Evolutionary conservation across 352 stramenopile genomes (phyloP).

Genomic region (Phytophthora aleatoria): DNA sequence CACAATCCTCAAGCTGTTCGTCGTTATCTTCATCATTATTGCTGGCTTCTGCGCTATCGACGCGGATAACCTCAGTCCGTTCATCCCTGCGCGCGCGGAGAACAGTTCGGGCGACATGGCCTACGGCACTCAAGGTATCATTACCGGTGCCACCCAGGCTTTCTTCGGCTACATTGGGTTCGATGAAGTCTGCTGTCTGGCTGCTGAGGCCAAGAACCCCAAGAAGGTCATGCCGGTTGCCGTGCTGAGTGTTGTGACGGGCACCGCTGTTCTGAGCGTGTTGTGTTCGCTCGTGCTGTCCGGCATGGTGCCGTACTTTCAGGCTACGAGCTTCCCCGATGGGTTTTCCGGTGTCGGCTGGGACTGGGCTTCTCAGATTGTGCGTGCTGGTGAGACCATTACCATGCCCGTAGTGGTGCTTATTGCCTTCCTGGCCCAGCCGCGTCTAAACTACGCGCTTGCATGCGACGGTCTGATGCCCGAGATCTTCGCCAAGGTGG

Average conservation of each 20-base stretch:
- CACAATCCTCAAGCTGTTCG: slow-evolving; percentile 62
- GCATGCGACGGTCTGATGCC: slow-evolving; percentile 91
- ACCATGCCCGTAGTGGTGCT: slow-evolving; percentile 92
- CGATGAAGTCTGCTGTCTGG: slow-evolving; percentile 93
- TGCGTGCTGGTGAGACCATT: slow-evolving; percentile 43
- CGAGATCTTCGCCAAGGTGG: slow-evolving; percentile 75
- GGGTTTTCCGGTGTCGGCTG: slow-evolving; percentile 31
- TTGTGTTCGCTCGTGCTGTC: slow-evolving; percentile 78
- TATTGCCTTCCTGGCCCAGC: slow-evolving; percentile 89
- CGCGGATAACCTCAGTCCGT: slow-evolving; percentile 74
- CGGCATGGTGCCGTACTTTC: slow-evolving; percentile 57
- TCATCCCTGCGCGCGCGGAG: slow-evolving; percentile 44
- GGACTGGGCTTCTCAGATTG: slow-evolving; percentile 34
- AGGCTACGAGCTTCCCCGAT: slow-evolving; percentile 39
- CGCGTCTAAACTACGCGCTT: slow-evolving; percentile 88
- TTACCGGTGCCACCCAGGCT: slow-evolving; percentile 82
- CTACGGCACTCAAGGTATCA: slow-evolving; percentile 66
- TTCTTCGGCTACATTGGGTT: slow-evolving; percentile 96
- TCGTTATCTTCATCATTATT: slow-evolving; percentile 90
- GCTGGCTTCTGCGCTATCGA: slow-evolving; percentile 81
- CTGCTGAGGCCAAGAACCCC: slow-evolving; percentile 76
- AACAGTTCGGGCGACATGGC: slow-evolving; percentile 30
- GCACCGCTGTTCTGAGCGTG: slow-evolving; percentile 65
- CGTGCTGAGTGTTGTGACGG: slow-evolving; percentile 80
- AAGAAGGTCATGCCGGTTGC: slow-evolving; percentile 77